Conservation (phyloP, 306 rosid species). For the Cucumis sativus region Cucumber_9930_V3 NC_026655.2:31944501-31945000, state of each 20-base stretch:
- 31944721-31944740: not conserved
- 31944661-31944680: not conserved
- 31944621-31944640: slow-evolving; percentile 87
- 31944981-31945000: not conserved
- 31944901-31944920: not conserved
- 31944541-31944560: slow-evolving; percentile 41
- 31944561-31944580: slow-evolving; percentile 95
- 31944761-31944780: not conserved
- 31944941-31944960: not conserved
- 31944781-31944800: not conserved
- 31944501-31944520: slow-evolving; percentile 9
- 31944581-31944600: slow-evolving; percentile 96
- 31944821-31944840: not conserved
- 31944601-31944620: slow-evolving; percentile 92
- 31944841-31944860: not conserved
- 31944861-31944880: not conserved
- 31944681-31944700: not conserved
- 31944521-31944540: slow-evolving; percentile 1
- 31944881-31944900: not conserved
- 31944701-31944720: not conserved
- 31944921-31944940: not conserved
- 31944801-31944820: not conserved
- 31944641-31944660: slow-evolving; percentile 64
- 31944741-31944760: not conserved
- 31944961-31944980: not conserved